Evolutionary conservation across 768 basidiomycete genomes (phyloP), one percentile per base, ranked within the genome.

Genomic region (Calocybe cyanea): DNA sequence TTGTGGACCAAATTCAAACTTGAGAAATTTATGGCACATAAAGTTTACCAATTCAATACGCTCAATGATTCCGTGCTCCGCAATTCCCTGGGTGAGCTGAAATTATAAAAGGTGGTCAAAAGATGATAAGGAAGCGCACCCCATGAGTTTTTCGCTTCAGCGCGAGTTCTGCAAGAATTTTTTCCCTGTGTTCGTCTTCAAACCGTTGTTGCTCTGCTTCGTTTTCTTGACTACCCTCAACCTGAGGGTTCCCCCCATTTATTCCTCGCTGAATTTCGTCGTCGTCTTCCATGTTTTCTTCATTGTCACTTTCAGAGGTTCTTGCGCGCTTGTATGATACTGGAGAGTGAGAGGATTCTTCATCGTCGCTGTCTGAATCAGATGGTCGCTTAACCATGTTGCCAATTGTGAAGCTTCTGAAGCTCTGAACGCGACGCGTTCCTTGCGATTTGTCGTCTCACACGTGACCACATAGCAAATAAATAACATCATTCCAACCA

Each of bases 1-100:
- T 63, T 94, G 91, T 7, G 88, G 85, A 0, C 92, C 92, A 52
- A 98, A 92, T 2, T 77, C 75, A 65, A 96, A 90, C 1, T 76
- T 83, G 36, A 93, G 72, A 64, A 76, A 83, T 61, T 82, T 77
- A 67, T 98, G 94, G 64, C 93, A 96, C 93, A 98, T 95, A 68
- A 98, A 98, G 59, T 97, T 85, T 58, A 82, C 76, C 79, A 92
- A 81, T 58, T 92, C 86, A 34, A 96, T 78, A 25, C 76, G 73
- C 55, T 91, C 86, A 49, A 97, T 88, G 53, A 97, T 84, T 4
- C 94, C 95, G 56, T 85, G 79, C 41, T 94, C 85, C 4, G 93
- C 89, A 37, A 89, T 72, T 11, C 73, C 77, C 92, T 95, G 3
- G 10, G 21, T 23, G 23, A 24, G 17, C n/a, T 41, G 8, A 38